These are phyloP conservation scores for Eucalyptus erythrocorys DNA, from an alignment of 345 rosid genomes.

Conservation along the genomic window DNA sequence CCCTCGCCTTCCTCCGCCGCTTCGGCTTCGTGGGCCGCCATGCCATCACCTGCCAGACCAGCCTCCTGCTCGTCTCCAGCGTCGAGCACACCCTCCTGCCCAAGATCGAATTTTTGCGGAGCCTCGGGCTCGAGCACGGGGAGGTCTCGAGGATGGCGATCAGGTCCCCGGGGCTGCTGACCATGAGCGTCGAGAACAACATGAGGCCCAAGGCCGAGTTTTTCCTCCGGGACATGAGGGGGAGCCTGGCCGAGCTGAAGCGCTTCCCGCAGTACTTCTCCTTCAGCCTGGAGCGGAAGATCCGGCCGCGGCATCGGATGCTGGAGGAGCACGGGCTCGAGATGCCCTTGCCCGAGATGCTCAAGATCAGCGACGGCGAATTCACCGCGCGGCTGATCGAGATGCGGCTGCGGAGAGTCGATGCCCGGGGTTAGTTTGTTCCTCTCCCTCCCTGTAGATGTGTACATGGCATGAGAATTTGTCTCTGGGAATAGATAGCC, in stretches of 20 bases:
- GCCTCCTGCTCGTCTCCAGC: conserved; percentile 48
- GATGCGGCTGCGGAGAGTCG: conserved; percentile 25
- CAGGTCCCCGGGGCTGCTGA: conserved; percentile 67
- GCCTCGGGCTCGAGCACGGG: conserved; percentile 30
- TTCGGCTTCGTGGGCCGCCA: conserved; percentile 45
- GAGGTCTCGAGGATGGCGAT: conserved; percentile 63
- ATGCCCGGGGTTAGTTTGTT: background rate
- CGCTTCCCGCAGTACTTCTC: conserved; percentile 85
- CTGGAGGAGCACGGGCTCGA: conserved; percentile 39
- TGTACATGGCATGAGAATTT: background rate
- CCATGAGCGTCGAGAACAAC: conserved; percentile 61
- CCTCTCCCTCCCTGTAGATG: background rate
- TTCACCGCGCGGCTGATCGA: conserved; percentile 46
- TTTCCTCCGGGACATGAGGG: conserved; percentile 51
- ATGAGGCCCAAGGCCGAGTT: conserved; percentile 55
- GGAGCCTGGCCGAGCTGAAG: conserved; percentile 47
- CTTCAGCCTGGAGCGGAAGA: conserved; percentile 82
- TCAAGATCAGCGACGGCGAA: conserved; percentile 78
- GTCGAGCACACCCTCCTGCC: conserved; percentile 47
- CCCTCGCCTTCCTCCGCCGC: conserved; percentile 30
- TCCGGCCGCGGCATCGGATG: conserved; percentile 64
- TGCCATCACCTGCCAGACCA: conserved; percentile 34
- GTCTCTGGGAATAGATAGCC: background rate
- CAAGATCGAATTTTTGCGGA: conserved; percentile 40
- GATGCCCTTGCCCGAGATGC: conserved; percentile 59